These are phyloP conservation scores for Pyricularia pennisetigena DNA, from an alignment of 2,329 filamentous ascomycete species.

Conservation along the genomic window DNA sequence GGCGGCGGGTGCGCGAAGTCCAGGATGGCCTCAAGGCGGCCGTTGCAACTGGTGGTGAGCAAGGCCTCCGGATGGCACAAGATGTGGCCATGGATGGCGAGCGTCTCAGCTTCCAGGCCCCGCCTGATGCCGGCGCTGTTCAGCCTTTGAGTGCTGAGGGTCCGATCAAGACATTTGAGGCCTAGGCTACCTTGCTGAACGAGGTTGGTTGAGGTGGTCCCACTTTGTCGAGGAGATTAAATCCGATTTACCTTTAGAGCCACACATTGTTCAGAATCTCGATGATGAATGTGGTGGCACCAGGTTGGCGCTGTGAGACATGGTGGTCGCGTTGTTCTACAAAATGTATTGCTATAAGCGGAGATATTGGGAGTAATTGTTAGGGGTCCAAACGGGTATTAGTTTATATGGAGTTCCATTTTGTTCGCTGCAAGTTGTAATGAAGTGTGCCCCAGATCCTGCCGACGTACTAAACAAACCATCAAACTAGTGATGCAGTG, in stretches of 20 bases:
- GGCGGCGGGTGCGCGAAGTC: slow-evolving; percentile 73
- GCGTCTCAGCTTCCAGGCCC: slow-evolving; percentile 42
- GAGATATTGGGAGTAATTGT: background rate
- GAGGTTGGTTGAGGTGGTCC: background rate
- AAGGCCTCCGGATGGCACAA: slow-evolving; percentile 35
- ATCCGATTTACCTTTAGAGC: background rate
- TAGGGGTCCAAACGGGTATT: background rate
- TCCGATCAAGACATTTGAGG: slow-evolving; percentile 48
- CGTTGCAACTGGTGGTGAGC: slow-evolving; percentile 34
- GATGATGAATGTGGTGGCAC: background rate
- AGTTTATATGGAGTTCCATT: background rate
- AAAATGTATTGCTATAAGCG: slow-evolving; percentile 1
- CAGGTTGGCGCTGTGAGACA: background rate
- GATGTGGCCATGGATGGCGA: slow-evolving; percentile 35
- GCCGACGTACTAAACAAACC: background rate
- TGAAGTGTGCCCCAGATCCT: background rate
- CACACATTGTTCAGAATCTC: background rate
- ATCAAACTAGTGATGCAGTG: background rate
- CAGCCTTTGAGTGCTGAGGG: slow-evolving; percentile 46
- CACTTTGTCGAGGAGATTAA: background rate
- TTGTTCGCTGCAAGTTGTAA: background rate
- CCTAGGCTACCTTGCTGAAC: slow-evolving; percentile 20
- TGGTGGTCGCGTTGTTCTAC: background rate
- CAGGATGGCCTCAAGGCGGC: slow-evolving; percentile 61
- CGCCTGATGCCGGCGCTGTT: slow-evolving; percentile 30